Percentiles rank a stretch among this genome's conserved stretches.
Evolutionary conservation across 2,329 filamentous ascomycete genomes (phyloP).

Genomic region (Ampelomyces quisqualis): DNA sequence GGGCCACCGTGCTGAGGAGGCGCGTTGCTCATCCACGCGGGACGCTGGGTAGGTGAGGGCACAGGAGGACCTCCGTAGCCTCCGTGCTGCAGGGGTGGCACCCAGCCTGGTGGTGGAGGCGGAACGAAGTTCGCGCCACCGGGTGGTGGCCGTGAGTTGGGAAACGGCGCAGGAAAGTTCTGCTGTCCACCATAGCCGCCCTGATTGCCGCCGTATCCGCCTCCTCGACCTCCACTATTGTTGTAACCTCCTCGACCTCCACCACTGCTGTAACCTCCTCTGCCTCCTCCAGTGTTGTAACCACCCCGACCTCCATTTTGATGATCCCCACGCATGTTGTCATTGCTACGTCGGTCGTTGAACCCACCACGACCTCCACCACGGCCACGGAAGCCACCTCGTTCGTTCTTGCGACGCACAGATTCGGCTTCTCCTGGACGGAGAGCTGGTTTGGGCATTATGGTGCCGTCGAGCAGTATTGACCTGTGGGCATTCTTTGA

Average conservation of each 20-base stretch:
- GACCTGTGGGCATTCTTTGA: constrained; percentile 76
- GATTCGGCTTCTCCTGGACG: constrained; percentile 65
- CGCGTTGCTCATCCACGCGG: constrained; percentile 23
- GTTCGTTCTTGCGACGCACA: constrained; percentile 67
- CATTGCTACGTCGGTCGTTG: constrained; percentile 25
- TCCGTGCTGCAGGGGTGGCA: constrained; percentile 25
- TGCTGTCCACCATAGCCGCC: constrained; percentile 25
- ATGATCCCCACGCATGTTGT: constrained; percentile 20
- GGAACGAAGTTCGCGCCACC: constrained; percentile 26
- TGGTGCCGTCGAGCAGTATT: constrained; percentile 84
- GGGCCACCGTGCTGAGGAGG: constrained; percentile 23
- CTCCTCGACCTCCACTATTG: constrained; percentile 7
- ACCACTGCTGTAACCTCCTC: constrained; percentile 19
- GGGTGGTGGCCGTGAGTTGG: constrained; percentile 26
- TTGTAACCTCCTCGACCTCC: constrained; percentile 18
- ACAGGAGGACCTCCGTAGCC: constrained; percentile 19
- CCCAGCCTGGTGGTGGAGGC: constrained; percentile 36
- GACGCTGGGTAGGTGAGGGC: constrained; percentile 17
- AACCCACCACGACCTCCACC: constrained; percentile 37
- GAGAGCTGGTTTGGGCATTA: constrained; percentile 69
- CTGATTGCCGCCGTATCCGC: constrained; percentile 22
- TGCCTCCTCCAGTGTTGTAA: constrained; percentile 18
- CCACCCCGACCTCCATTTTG: constrained; percentile 30
- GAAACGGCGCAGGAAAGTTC: constrained; percentile 21
- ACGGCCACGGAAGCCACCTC: constrained; percentile 46